Evolutionary conservation across 2,329 filamentous ascomycete species (phyloP), one percentile per base, ranked within the genome.

Genomic region (Phyllosticta citribraziliensis): DNA sequence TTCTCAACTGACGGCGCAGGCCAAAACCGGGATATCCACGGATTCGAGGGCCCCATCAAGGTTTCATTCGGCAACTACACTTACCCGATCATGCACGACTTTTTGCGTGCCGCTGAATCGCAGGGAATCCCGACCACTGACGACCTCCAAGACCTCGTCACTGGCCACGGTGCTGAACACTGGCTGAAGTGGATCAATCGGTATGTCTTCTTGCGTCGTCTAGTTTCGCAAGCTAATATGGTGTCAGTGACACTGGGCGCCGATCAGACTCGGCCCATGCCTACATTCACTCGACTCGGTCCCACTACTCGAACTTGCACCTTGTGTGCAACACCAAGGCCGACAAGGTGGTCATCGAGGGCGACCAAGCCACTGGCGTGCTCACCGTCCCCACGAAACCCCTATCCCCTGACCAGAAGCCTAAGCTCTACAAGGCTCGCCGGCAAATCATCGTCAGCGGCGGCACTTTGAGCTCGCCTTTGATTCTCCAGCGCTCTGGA

Each of bases 131-230:
- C 85, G 0, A 79, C 84, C 12, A 89, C 88, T 12, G 88, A 92
- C 69, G 88, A 92, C 70, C 78, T 90, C 3, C 85, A 92, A 70
- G 88, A 92, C 67, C 76, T 91, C 58, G 76, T 75, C 27, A 88
- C 86, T 1, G 86, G 76, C 53, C 79, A 82, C 54, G 88, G 88
- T 64, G 88, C 88, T 54, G 88, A 91, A 74, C 88, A 91, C 65
- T 92, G 88, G 88, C 76, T 92, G 61, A 91, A 92, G 74, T 92
- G 88, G 88, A 91, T 92, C 74, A 91, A 92, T 69, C 82, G 78
- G 55, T 75, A 76, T 55, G 75, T 30, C 14, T n/a, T n/a, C 14
- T 40, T 1, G 14, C 14, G 73, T 30, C 50, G 50, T 25, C 12
- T 33, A 2, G 3, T 51, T 19, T n/a, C 22, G 5, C 25, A 27